Conservation (phyloP, 306 rosid genomes). For the Lithocarpus polystachyus region DNA sequence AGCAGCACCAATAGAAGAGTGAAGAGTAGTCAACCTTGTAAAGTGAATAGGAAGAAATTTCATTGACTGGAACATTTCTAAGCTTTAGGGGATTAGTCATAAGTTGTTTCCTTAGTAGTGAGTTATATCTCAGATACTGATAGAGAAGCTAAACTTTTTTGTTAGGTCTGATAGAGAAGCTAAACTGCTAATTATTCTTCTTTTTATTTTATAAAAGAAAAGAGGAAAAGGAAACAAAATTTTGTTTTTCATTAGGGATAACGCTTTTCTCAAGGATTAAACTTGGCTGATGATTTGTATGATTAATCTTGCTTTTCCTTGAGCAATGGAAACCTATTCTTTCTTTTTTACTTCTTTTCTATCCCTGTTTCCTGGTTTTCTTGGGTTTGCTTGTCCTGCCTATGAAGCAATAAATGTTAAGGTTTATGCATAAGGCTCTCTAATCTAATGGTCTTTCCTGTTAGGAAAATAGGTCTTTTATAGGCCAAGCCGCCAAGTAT, state of each 20-base stretch:
- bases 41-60: neutral
- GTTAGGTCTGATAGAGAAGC: neutral
- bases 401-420: neutral
- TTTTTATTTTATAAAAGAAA: neutral
- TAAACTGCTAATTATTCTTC: too few species aligned
- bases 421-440: neutral
- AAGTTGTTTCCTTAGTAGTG: neutral
- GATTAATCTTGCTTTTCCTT: neutral
- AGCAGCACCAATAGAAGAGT: neutral
- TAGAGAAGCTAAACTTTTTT: neutral
- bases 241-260: neutral
- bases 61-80: neutral
- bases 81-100: neutral
- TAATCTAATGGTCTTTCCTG: neutral
- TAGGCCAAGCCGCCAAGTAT: neutral
- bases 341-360: neutral
- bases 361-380: neutral
- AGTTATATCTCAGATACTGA: neutral
- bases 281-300: neutral
- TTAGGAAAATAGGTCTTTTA: neutral
- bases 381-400: neutral
- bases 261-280: neutral
- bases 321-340: neutral
- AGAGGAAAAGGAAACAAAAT: neutral
- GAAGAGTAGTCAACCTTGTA: neutral